Evolutionary conservation across 2,329 filamentous ascomycete species (phyloP), one percentile per base, ranked within the genome.

Genomic region (Mollisiaceae sp.): DNA sequence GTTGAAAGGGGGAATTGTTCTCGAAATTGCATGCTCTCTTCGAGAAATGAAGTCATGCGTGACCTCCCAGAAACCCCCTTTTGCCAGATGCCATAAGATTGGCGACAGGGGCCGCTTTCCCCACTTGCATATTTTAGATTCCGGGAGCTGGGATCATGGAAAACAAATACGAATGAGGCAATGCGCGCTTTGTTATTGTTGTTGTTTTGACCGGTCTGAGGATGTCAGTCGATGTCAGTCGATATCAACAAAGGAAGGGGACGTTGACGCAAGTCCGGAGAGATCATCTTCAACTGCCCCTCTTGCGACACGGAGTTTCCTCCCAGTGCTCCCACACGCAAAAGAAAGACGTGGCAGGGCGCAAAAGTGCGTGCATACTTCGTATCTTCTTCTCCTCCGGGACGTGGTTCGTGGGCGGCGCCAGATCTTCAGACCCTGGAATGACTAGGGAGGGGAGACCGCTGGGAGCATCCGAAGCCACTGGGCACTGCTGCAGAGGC

Each of bases 81-180:
- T 24, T 41, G 32, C 55, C 18, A 20, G 15, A 20, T 39, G 35
- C 55, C 55, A 39, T 57, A 36, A 57, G 32, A 63, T 63, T 56
- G 55, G n/a, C 41, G 36, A 38, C 20, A 45, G 43, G 61, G 62
- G 59, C 41, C 32, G 6, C 3, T 11, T 3, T n/a, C 45, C 59
- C 65, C 56, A 56, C 38, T 52, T 20, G 27, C 54, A 61, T 59
- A 32, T 61, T 52, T 55, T 64, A 36, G 65, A 66, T 62, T 41
- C 61, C 62, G 52, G 32, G 50, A 59, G 54, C 61, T 47, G 57
- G 56, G 54, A 38, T 45, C 27, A 35, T 36, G 60, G 61, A 61
- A 59, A 58, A 43, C 22, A 56, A 63, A 63, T 63, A 60, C 57
- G 61, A 60, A 60, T 22, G 45, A 50, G 60, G 43, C 50, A 47